phyloP scores from a whole-genome alignment of 2,329 filamentous ascomycete species.

The Aspergillus ibericus region DNA sequence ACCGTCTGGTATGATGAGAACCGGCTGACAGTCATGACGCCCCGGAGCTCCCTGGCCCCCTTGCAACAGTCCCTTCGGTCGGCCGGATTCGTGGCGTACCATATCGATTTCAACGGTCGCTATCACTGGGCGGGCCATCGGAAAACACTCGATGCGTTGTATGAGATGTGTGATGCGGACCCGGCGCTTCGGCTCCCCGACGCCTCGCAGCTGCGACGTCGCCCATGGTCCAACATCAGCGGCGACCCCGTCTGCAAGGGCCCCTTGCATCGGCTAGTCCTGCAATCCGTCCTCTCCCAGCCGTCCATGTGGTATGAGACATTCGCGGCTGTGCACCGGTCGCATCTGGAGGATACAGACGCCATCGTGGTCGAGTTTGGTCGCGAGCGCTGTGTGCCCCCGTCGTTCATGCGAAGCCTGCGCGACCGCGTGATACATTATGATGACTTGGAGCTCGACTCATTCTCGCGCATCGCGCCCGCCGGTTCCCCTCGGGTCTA shows the following conservation, averaged over 20 bases:
- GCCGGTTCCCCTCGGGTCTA: neutral
- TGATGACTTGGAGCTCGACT: slow-evolving; percentile 11
- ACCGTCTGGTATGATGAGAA: slow-evolving; percentile 19
- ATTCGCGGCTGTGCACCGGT: slow-evolving; percentile 10
- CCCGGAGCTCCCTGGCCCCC: neutral
- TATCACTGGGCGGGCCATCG: slow-evolving; percentile 20
- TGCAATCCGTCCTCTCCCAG: slow-evolving; percentile 12
- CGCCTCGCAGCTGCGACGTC: slow-evolving; percentile 1
- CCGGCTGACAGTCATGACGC: slow-evolving; percentile 18
- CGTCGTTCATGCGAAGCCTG: slow-evolving; percentile 11
- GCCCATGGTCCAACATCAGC: slow-evolving; percentile 6
- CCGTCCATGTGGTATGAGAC: slow-evolving; percentile 18
- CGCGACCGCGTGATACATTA: slow-evolving; percentile 15
- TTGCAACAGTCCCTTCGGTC: slow-evolving; percentile 13
- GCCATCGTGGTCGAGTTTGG: slow-evolving; percentile 19
- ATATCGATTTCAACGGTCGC: slow-evolving; percentile 20
- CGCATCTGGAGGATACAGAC: slow-evolving; percentile 1
- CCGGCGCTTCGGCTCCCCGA: slow-evolving; percentile 14
- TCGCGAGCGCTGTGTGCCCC: slow-evolving; percentile 19
- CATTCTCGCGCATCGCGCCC: neutral
- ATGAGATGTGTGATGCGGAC: slow-evolving; percentile 11
- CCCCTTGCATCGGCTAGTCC: slow-evolving; percentile 10
- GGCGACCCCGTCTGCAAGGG: neutral
- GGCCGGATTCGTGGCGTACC: slow-evolving; percentile 12
- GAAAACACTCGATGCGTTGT: neutral